Evolutionary conservation across 257 asterid genomes (phyloP).

Genomic region (Linderniella brevidens): DNA sequence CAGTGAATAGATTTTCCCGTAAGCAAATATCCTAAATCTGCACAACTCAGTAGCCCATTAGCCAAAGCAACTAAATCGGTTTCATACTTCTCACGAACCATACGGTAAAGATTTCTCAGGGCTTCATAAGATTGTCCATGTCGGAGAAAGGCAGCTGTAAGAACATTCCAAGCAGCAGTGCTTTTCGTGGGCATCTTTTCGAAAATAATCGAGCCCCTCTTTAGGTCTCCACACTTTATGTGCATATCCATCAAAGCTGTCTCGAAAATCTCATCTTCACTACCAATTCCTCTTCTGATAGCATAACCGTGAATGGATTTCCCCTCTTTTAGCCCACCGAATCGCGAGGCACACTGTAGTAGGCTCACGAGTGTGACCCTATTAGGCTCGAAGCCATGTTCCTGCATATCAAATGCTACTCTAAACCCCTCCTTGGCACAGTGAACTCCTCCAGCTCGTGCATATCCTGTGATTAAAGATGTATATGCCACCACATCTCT

Average conservation of each 20-base stretch:
- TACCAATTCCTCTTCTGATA: conserved; percentile 29
- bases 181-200: conserved; percentile 15
- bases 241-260: conserved; percentile 46
- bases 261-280: conserved; percentile 30
- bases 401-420: conserved; percentile 31
- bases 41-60: conserved; percentile 33
- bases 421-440: conserved; percentile 19
- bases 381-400: conserved; percentile 32
- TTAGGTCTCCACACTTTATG: conserved; percentile 23
- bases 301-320: conserved; percentile 44
- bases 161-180: conserved; percentile 34
- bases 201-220: conserved; percentile 16
- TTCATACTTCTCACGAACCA: conserved; percentile 15
- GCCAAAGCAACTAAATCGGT: conserved; percentile 37
- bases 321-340: conserved; percentile 24
- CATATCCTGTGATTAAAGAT: conserved; percentile 29
- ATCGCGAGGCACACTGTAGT: conserved; percentile 27
- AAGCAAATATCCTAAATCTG: conserved; percentile 21
- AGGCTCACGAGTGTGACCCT: conserved; percentile 53
- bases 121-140: conserved; percentile 23
- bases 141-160: conserved; percentile 30
- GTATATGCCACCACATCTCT: conserved; percentile 50
- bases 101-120: conserved; percentile 18
- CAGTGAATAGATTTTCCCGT: conserved; percentile 39
- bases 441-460: conserved; percentile 18